A percentile compares a stretch with the other conserved stretches of the same genome.
These are phyloP conservation scores for Talaromyces borbonicus DNA, from an alignment of 495 filamentous ascomycete genomes.

Conservation along the genomic window DNA sequence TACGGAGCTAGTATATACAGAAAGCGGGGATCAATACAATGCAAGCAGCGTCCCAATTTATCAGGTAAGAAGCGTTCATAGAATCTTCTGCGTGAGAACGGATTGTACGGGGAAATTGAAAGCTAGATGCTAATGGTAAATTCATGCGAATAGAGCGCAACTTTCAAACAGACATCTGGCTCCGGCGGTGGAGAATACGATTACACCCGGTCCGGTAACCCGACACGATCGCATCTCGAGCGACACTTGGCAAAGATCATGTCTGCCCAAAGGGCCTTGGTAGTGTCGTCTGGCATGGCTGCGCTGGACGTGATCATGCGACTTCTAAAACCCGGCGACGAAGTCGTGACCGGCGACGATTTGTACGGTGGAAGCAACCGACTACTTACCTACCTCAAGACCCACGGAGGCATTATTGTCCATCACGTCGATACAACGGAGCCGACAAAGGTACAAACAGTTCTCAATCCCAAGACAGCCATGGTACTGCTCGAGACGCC, in stretches of 20 bases:
- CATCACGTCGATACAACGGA: slow-evolving; percentile 93
- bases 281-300: slow-evolving; percentile 93
- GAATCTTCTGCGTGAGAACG: not conserved
- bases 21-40: slow-evolving; percentile 91
- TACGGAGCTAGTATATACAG: slow-evolving; percentile 93
- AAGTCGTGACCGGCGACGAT: slow-evolving; percentile 94
- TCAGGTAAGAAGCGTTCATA: slow-evolving; percentile 51
- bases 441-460: slow-evolving; percentile 53
- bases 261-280: slow-evolving; percentile 81
- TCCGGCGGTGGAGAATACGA: slow-evolving; percentile 81
- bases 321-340: slow-evolving; percentile 83
- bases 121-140: not conserved
- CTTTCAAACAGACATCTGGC: slow-evolving; percentile 87
- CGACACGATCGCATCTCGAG: slow-evolving; percentile 91
- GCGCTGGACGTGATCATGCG: slow-evolving; percentile 96
- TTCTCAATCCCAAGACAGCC: slow-evolving; percentile 67
- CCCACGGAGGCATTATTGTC: slow-evolving; percentile 79
- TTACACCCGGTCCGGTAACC: slow-evolving; percentile 95
- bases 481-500: slow-evolving; percentile 97
- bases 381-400: slow-evolving; percentile 80
- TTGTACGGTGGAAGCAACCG: slow-evolving; percentile 94
- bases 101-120: not conserved
- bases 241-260: slow-evolving; percentile 98
- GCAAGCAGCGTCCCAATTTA: slow-evolving; percentile 94
- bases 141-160: slow-evolving; percentile 58